Base-by-base conservation (phyloP, 768 basidiomycete species). In the Boletus reticulatus region DNA sequence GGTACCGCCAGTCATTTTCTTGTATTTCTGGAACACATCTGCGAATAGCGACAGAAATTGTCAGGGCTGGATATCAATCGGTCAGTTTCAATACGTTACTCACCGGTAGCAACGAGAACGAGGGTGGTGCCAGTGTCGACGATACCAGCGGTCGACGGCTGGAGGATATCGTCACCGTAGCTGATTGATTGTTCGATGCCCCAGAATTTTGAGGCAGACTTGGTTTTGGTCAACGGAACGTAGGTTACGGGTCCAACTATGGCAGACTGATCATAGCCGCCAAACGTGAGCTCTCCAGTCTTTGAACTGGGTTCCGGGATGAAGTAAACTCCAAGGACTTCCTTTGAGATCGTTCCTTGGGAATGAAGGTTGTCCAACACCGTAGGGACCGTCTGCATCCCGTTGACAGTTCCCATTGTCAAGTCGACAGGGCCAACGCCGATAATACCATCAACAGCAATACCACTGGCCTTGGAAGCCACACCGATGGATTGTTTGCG, bases 391-490 rank as follows among this genome's bases (percentile, higher is more conserved):
- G 11, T 32, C 10, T 19, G 6, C 37, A 14, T 31, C 37, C 53
- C 53, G 16, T 31, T 47, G 12, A 71, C 52, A 8, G 64, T 65
- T 46, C 64, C 65, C 2, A 55, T 29, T 0, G 76, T 76, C 44
- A 78, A 55, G 41, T 61, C 67, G 4, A 53, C 41, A 6, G 77
- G 77, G 9, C 76, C 70, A 29, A 63, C 29, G 59, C 77, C 60
- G 13, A 79, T 68, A 46, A 78, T 67, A 13, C 78, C 78, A 51
- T 78, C 76, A 9, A 46, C 17, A 2, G 22, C 6, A 12, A 75
- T 62, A 8, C 62, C 69, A 5, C 49, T 38, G 42, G 67, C n/a
- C 0, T 17, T 2, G 38, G 38, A 39, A 1, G 77, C 76, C 46
- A 70, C 73, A 19, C 76, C 60, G 24, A 79, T 72, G 20, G 67